Conservation (phyloP, 139 green algal genomes). For the Chlorella sp. region DNA sequence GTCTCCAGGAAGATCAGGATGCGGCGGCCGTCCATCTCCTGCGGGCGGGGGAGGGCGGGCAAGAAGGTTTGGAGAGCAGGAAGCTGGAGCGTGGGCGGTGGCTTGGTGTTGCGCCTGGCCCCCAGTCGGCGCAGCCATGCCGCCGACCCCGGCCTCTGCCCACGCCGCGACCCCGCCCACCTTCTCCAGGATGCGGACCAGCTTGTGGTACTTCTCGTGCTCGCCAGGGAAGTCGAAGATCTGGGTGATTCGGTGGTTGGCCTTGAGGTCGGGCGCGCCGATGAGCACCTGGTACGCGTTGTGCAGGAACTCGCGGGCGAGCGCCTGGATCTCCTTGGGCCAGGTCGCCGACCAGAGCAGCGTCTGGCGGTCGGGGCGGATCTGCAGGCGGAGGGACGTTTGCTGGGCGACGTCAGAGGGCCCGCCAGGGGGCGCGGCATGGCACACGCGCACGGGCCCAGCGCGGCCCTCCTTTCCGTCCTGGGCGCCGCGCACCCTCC, state of each 20-base stretch:
- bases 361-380: constrained; percentile 90
- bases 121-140: no score
- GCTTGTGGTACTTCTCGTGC: constrained; percentile 54
- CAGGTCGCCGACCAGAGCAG: constrained; percentile 96
- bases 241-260: constrained; percentile 90
- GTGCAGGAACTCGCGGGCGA: constrained; percentile 86
- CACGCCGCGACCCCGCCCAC: background rate
- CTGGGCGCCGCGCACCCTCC: no score
- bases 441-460: no score
- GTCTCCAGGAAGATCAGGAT: constrained; percentile 91
- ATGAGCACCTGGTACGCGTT: constrained; percentile 87
- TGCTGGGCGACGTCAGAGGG: no score
- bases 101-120: background rate
- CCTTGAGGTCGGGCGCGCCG: constrained; percentile 83
- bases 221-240: constrained; percentile 66
- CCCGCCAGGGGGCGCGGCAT: background rate
- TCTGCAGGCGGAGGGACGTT: constrained; percentile 55
- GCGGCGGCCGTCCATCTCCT: constrained; percentile 80
- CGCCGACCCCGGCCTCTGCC: constrained; percentile 36
- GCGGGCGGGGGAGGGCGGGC: background rate
- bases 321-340: constrained; percentile 88
- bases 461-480: no score
- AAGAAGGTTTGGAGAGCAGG: background rate
- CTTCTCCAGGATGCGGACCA: constrained; percentile 57
- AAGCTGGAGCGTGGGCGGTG: background rate